Percentiles rank a stretch among this genome's conserved stretches.
These are phyloP conservation scores for Exophiala sp. DNA, from an alignment of 2,329 filamentous ascomycete genomes.

Conservation along the genomic window DNA sequence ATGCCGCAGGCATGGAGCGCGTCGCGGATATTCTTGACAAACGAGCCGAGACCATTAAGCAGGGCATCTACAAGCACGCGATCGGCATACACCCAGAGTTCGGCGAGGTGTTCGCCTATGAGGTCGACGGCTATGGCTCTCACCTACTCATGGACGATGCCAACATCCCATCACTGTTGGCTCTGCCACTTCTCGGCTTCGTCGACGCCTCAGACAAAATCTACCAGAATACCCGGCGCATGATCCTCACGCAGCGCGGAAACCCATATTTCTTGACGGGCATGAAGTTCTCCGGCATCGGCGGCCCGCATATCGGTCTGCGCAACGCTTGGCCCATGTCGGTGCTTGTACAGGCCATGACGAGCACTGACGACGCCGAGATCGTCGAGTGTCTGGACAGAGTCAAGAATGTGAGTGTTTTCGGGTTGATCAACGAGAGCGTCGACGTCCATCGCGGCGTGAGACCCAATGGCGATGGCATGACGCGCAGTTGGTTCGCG, in stretches of 20 bases:
- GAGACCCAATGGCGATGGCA: slow-evolving; percentile 48
- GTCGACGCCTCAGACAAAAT: slow-evolving; percentile 58
- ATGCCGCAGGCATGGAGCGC: slow-evolving; percentile 30
- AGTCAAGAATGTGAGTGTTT: slow-evolving; percentile 69
- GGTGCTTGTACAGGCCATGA: slow-evolving; percentile 85
- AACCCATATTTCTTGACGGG: slow-evolving; percentile 90
- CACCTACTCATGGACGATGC: slow-evolving; percentile 64
- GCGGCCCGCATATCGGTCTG: slow-evolving; percentile 77
- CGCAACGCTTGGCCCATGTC: slow-evolving; percentile 96
- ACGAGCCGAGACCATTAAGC: slow-evolving; percentile 63
- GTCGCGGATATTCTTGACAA: slow-evolving; percentile 49
- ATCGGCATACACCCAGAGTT: slow-evolving; percentile 54
- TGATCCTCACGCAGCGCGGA: slow-evolving; percentile 68
- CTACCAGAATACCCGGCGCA: slow-evolving; percentile 85
- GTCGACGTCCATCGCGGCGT: slow-evolving; percentile 68
- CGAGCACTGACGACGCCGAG: slow-evolving; percentile 68
- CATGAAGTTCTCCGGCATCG: slow-evolving; percentile 76
- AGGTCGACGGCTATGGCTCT: slow-evolving; percentile 63
- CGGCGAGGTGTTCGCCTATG: slow-evolving; percentile 61
- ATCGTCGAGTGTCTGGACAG: slow-evolving; percentile 69
- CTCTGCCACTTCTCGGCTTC: slow-evolving; percentile 55
- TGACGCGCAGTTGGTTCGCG: slow-evolving; percentile 92
- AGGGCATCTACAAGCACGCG: slow-evolving; percentile 80
- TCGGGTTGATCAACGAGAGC: slow-evolving; percentile 88
- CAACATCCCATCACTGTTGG: slow-evolving; percentile 61